Conservation (phyloP, 2,329 filamentous ascomycete genomes). For the Lithohypha guttulata region DNA sequence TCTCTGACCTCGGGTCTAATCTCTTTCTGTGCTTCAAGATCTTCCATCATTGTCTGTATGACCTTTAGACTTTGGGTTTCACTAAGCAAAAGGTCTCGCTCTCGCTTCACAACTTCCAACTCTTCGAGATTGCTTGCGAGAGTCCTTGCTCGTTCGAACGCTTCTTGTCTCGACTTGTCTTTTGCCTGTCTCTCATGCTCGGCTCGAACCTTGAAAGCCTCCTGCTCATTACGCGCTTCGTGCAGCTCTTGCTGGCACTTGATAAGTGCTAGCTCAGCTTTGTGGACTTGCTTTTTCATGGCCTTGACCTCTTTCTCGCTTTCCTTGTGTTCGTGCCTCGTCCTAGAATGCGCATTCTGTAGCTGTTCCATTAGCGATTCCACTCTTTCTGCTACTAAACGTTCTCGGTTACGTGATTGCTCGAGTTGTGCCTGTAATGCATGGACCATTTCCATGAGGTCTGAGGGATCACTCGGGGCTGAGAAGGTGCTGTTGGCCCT, state of each 20-base stretch:
- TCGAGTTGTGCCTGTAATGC: conserved; percentile 28
- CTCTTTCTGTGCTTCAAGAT: background rate
- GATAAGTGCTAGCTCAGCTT: conserved; percentile 43
- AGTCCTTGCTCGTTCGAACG: conserved; percentile 38
- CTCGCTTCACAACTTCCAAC: conserved; percentile 30
- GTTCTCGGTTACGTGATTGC: conserved; percentile 34
- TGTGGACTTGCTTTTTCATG: conserved; percentile 48
- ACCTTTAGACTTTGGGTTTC: conserved; percentile 10
- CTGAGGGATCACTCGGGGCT: background rate
- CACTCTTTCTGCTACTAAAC: conserved; percentile 35
- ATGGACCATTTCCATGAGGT: conserved; percentile 23
- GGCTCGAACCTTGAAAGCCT: conserved; percentile 43
- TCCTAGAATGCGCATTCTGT: conserved; percentile 40
- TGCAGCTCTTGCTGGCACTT: conserved; percentile 44
- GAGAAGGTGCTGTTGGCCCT: conserved; percentile 32
- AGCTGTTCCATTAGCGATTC: conserved; percentile 42
- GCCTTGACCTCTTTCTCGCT: conserved; percentile 49
- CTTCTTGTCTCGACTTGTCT: conserved; percentile 36
- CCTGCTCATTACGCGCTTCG: conserved; percentile 34
- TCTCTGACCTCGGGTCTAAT: background rate
- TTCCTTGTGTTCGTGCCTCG: conserved; percentile 36
- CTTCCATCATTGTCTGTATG: conserved; percentile 2
- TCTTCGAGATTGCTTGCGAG: conserved; percentile 37
- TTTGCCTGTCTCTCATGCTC: conserved; percentile 38
- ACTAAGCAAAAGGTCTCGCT: conserved; percentile 22